Evolutionary conservation across 2,329 filamentous ascomycete species (phyloP).

Genomic region (Ceratocystis huliohia): DNA sequence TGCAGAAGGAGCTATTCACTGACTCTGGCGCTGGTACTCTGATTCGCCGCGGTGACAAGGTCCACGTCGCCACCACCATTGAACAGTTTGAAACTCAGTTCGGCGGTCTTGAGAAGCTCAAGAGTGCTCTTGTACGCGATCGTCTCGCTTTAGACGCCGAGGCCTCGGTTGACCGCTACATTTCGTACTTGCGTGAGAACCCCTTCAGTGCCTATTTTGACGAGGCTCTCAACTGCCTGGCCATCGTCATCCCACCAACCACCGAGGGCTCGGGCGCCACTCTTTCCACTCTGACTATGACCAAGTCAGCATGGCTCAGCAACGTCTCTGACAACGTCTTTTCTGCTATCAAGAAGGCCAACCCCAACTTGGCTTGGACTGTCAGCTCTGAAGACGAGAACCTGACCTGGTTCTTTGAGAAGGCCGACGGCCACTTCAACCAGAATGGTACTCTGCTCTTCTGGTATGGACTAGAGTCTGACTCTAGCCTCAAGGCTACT

Average conservation of each 20-base stretch:
- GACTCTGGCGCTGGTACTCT: constrained; percentile 89
- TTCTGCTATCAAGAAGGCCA: constrained; percentile 83
- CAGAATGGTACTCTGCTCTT: constrained; percentile 82
- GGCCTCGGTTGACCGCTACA: constrained; percentile 74
- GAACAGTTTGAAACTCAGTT: constrained; percentile 55
- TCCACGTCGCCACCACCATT: constrained; percentile 59
- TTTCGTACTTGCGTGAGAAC: constrained; percentile 62
- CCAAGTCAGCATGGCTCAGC: constrained; percentile 85
- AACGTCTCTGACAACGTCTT: constrained; percentile 96
- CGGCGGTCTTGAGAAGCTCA: constrained; percentile 49
- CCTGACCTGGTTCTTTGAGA: constrained; percentile 95
- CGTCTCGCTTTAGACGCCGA: constrained; percentile 69
- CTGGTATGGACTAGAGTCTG: constrained; percentile 82
- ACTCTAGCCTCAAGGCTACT: constrained; percentile 67
- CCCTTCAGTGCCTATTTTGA: constrained; percentile 92
- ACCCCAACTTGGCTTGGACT: constrained; percentile 87
- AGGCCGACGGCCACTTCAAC: constrained; percentile 83
- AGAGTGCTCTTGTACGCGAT: constrained; percentile 70
- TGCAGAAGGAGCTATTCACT: constrained; percentile 94
- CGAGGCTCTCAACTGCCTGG: constrained; percentile 83
- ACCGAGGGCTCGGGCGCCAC: constrained; percentile 59
- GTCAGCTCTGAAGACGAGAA: constrained; percentile 94
- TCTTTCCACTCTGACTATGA: constrained; percentile 81
- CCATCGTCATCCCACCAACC: constrained; percentile 67
- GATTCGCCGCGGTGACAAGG: constrained; percentile 82